Conservation (phyloP, 495 filamentous ascomycete species). For the Xylaria grammica region DNA sequence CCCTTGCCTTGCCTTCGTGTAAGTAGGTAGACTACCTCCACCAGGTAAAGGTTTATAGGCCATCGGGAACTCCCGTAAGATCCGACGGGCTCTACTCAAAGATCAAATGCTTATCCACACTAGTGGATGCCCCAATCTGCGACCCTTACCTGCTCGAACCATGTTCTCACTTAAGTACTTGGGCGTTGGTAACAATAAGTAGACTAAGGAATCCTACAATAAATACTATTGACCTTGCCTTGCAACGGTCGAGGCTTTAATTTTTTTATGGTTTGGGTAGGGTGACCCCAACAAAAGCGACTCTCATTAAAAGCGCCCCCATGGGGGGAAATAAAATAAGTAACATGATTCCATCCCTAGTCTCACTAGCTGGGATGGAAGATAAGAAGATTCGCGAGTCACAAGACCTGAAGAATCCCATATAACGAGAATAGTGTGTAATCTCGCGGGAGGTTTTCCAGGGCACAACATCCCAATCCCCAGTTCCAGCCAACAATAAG, state of each 20-base stretch:
- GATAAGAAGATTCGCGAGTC: not conserved
- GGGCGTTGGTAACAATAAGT: not conserved
- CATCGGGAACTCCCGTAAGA: slow-evolving; percentile 21
- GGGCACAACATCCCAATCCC: no score
- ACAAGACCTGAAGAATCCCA: not conserved
- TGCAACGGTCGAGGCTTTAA: not conserved
- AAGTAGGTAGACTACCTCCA: not conserved
- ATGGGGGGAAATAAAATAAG: not conserved
- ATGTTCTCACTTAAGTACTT: slow-evolving; percentile 8
- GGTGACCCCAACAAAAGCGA: not conserved
- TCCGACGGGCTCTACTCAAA: slow-evolving; percentile 2
- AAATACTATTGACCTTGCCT: not conserved
- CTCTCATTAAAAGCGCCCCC: not conserved
- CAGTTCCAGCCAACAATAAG: no score
- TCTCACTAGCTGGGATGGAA: not conserved
- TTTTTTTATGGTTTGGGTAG: not conserved
- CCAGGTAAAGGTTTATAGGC: not conserved
- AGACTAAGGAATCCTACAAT: not conserved
- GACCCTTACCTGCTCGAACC: not conserved
- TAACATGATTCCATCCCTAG: not conserved
- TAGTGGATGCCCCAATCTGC: not conserved
- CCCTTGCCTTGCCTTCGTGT: not conserved
- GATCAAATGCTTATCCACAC: slow-evolving; percentile 4
- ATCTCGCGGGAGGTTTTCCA: no score
- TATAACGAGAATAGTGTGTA: no score